Evolutionary conservation across 768 basidiomycete genomes (phyloP).

Genomic region (Phlegmacium glaucopus): DNA sequence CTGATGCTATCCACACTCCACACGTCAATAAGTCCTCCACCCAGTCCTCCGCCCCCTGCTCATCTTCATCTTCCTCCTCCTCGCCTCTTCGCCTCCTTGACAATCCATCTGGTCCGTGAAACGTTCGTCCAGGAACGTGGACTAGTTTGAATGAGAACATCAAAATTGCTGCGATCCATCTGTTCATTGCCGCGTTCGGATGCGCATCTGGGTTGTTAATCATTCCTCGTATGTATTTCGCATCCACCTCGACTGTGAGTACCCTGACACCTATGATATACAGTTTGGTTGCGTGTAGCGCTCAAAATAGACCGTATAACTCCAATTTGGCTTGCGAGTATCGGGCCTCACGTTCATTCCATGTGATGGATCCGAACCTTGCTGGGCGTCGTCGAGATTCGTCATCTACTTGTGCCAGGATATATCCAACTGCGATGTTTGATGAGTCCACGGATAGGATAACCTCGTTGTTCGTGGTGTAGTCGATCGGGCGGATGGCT

Average conservation of each 20-base stretch:
- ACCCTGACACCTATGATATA: slow-evolving; percentile 23
- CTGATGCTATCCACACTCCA: background rate
- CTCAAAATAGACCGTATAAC: slow-evolving; percentile 26
- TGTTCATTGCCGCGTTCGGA: slow-evolving; percentile 26
- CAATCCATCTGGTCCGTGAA: slow-evolving; percentile 14
- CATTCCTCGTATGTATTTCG: slow-evolving; percentile 32
- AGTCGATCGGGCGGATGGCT: slow-evolving; percentile 13
- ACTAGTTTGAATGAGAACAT: slow-evolving; percentile 22
- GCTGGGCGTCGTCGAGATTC: slow-evolving; percentile 6
- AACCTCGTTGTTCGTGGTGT: slow-evolving; percentile 6
- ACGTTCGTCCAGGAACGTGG: slow-evolving; percentile 17
- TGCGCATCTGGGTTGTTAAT: slow-evolving; percentile 27
- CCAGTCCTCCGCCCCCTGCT: slow-evolving; percentile 21
- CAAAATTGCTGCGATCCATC: slow-evolving; percentile 26
- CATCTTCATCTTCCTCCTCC: slow-evolving; percentile 2
- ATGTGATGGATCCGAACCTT: slow-evolving; percentile 13
- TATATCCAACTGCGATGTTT: slow-evolving; percentile 11
- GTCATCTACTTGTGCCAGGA: slow-evolving; percentile 10
- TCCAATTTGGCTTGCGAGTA: slow-evolving; percentile 33
- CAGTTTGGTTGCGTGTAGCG: slow-evolving; percentile 14
- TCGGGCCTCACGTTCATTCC: slow-evolving; percentile 10
- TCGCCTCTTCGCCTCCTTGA: slow-evolving; percentile 11
- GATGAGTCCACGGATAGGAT: slow-evolving; percentile 16
- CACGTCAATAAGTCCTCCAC: slow-evolving; percentile 15
- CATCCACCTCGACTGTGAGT: slow-evolving; percentile 25